phyloP scores from a whole-genome alignment of 1,284 basidiomycete species.

The Wolfiporia cocos region DNA sequence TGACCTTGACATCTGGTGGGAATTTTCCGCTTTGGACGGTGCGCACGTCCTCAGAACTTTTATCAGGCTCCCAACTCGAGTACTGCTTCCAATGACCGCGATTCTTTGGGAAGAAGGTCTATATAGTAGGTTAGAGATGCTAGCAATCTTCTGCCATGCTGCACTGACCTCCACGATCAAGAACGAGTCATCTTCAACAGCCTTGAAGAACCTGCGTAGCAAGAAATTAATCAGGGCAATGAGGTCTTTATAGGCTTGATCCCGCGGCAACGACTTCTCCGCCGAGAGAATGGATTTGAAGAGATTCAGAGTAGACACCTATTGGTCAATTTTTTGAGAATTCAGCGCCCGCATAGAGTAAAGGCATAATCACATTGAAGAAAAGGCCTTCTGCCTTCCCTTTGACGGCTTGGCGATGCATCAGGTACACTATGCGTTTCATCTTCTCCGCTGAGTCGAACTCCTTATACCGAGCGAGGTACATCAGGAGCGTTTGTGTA shows the following conservation, averaged over 20 bases:
- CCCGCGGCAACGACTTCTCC: conserved; percentile 68
- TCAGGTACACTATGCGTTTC: conserved; percentile 78
- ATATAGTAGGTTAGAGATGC: not conserved
- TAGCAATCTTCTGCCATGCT: not conserved
- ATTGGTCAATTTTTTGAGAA: too few species aligned
- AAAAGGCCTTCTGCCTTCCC: conserved; percentile 89
- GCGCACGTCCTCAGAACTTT: conserved; percentile 34
- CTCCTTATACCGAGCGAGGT: conserved; percentile 77
- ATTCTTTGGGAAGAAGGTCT: conserved; percentile 90
- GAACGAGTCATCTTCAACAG: conserved; percentile 74
- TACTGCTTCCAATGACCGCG: conserved; percentile 80
- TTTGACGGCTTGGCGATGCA: conserved; percentile 86
- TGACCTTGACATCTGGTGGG: conserved; percentile 72
- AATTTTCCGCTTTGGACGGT: conserved; percentile 39
- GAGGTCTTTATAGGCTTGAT: conserved; percentile 79
- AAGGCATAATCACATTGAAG: conserved; percentile 68
- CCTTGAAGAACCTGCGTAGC: conserved; percentile 89
- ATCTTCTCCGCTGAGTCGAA: conserved; percentile 77
- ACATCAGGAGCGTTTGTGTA: conserved; percentile 74
- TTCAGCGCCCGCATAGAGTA: too few species aligned
- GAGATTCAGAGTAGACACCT: conserved; percentile 83
- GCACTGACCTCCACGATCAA: conserved; percentile 70
- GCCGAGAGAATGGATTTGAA: conserved; percentile 82
- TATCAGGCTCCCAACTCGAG: conserved; percentile 76
- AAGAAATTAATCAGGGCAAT: conserved; percentile 79